Evolutionary conservation across 176 grass and related monocot species (phyloP).

Genomic region (Urochloa ruziziensis): DNA sequence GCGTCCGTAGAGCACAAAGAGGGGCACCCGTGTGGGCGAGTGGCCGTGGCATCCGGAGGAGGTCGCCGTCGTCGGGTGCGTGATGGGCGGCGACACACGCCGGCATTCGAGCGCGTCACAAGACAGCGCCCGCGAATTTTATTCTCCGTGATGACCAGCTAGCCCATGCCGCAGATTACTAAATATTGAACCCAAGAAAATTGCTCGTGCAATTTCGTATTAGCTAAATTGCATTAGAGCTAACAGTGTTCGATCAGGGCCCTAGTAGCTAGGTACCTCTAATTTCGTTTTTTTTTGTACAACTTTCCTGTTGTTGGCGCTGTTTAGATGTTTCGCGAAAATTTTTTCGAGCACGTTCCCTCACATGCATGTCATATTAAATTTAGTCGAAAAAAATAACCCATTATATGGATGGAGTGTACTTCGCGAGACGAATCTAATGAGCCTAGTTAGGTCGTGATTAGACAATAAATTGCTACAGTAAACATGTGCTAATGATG

Average conservation of each 20-base stretch:
- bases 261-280: background rate
- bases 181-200: background rate
- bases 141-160: no score
- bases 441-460: no score
- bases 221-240: no score
- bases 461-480: no score
- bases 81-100: conserved; percentile 14
- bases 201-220: background rate
- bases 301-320: no score
- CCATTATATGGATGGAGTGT: no score
- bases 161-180: background rate
- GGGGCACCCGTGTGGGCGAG: background rate
- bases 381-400: no score
- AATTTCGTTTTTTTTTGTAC: background rate
- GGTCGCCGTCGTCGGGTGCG: background rate
- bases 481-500: no score
- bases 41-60: background rate
- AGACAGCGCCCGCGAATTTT: background rate
- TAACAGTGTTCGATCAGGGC: background rate
- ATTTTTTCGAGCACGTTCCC: no score
- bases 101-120: conserved; percentile 25
- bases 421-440: no score
- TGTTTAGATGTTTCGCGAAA: no score
- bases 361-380: no score
- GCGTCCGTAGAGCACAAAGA: background rate